phyloP scores from a whole-genome alignment of 345 rosid species.

The Boechera retrofracta region DNA sequence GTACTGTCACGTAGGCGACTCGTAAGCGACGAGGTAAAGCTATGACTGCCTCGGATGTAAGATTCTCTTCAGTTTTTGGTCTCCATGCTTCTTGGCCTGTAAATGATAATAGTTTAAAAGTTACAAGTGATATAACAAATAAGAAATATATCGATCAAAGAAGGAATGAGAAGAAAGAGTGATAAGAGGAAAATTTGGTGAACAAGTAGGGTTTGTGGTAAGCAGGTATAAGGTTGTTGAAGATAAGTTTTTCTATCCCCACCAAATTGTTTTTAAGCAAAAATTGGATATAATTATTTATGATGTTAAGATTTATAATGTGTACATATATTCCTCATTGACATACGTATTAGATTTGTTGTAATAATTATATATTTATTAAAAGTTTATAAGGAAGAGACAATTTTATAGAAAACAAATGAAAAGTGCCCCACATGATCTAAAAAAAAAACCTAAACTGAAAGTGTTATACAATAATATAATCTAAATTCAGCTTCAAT shows the following conservation, averaged over 20 bases:
- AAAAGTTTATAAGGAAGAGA: background rate
- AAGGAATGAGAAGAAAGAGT: background rate
- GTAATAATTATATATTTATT: background rate
- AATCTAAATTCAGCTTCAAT: background rate
- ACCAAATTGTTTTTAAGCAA: background rate
- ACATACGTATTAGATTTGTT: background rate
- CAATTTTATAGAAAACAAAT: background rate
- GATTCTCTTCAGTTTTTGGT: constrained; percentile 5
- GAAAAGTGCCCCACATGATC: background rate
- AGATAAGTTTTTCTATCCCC: constrained; percentile 1
- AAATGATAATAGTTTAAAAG: constrained; percentile 7
- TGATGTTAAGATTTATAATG: background rate
- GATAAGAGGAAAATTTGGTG: background rate
- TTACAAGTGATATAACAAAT: background rate
- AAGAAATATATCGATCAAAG: background rate
- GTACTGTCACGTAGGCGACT: constrained; percentile 79
- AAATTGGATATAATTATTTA: background rate
- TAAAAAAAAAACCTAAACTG: too few relatives aligned
- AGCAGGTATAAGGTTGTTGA: constrained; percentile 16
- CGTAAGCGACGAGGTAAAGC: constrained; percentile 7
- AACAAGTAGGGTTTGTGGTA: constrained; percentile 12
- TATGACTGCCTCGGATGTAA: background rate
- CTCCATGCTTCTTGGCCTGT: constrained; percentile 47
- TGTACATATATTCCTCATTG: background rate
- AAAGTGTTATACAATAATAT: background rate